Base-by-base conservation (phyloP, 73 alveolate genomes). In the Paramecium sonneborni region DNA sequence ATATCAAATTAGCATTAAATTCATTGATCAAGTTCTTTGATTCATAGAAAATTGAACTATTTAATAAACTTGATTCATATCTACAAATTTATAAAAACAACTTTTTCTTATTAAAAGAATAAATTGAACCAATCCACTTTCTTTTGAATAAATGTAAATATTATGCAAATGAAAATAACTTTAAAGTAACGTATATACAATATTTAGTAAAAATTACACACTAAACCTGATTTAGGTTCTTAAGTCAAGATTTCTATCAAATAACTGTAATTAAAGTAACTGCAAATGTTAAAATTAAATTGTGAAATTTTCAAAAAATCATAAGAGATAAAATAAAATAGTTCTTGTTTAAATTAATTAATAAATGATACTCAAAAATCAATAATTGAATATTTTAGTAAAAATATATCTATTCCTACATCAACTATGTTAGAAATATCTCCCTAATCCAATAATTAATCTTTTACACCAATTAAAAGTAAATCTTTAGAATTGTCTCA, bases 191-290 rank as follows among this genome's bases (percentile, higher is more conserved):
- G 5, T 37, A 74, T 74, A 10, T n/a, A n/a, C n/a, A n/a, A n/a
- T n/a, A n/a, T n/a, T n/a, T n/a, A 74, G 87, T 74, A 37, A 74
- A n/a, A 79, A 79, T 79, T 79, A 44, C 90, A 79, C 15, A 43
- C 90, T 18, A 24, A 79, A 23, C 74, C 90, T 1, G 69, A 26
- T 24, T 79, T 79, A 44, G 90, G 90, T n/a, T 30, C 32, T 4
- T 41, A 79, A 24, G 15, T 79, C 20, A 79, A 79, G 28, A 44
- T 44, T 12, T 79, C 76, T 2, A 21, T 79, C 37, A 39, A 79
- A 44, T 38, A 32, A 14, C 26, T 79, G 30, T 52, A 52, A 52
- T 52, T 2, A 52, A 52, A 52, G 18, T 52, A 52, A 8, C 68
- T 23, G 18, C 18, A 18, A 3, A 52, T 52, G 68, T 52, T 52